Evolutionary conservation across 306 rosid genomes (phyloP), one percentile per base, ranked within the genome.

Genomic region (Cicer cuneatum): DNA sequence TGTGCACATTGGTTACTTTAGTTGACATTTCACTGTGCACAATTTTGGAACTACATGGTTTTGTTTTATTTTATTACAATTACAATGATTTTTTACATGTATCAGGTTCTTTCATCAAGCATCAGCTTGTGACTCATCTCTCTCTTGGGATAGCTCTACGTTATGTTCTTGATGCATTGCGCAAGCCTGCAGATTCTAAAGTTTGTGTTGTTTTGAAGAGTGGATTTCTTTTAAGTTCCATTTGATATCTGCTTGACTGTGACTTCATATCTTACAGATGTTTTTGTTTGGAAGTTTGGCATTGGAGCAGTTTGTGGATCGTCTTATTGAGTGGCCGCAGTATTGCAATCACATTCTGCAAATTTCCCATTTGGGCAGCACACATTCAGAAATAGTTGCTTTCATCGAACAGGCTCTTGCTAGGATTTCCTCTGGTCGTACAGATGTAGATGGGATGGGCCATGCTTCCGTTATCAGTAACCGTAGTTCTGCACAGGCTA

Each of bases 111-210:
- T 89, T 89, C 48, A 92, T 95, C 81, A 95, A 95, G 85, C 86
- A 92, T 79, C 99, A 92, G 67, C 98, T 95, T 72, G 99, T 95
- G 57, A 90, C 96, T 77, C 99, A 95, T 85, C 88, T 95, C 39
- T 77, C 97, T 3, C 89, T 95, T 16, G 99, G 99, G 84, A 92
- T 92, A 61, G 99, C 99, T 63, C 93, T 95, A 65, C 98, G 99
- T 21, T 84, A 78, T 76, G 99, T 95, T 79, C 87, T 95, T 78
- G 99, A 95, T 86, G 96, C 99, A 63, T 81, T 95, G 80, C 98
- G 99, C 78, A 95, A 92, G 79, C 99, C 99, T 84, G 96, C 97
- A 1, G 99, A 95, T 84, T 95, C 99, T 38, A 92, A 92, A 86
- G 99, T 95, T 65, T 24, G 96, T 85, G 60, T 64, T 15, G 8